These are phyloP conservation scores for Trypanosoma cruzi DNA, from an alignment of 208 protist species.

Conservation along the genomic window DNA sequence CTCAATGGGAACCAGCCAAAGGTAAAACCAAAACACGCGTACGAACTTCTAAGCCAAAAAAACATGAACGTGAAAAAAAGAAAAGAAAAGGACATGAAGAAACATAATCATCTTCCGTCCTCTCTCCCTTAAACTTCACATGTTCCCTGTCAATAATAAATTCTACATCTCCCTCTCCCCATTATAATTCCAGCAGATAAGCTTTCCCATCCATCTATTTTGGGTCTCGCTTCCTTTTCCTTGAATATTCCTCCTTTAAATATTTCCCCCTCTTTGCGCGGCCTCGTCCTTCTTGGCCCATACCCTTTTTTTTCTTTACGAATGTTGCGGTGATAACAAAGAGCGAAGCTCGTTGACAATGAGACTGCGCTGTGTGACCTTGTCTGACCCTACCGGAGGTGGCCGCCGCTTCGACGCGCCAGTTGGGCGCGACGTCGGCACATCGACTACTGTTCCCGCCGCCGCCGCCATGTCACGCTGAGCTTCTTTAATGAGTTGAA, in stretches of 20 bases:
- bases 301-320: constrained; percentile 1
- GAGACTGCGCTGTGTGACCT: constrained; percentile 58
- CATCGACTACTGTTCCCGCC: constrained; percentile 15
- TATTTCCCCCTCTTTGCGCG: background rate
- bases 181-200: background rate
- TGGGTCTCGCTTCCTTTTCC: background rate
- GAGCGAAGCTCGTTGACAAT: constrained; percentile 85
- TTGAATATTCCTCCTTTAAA: background rate
- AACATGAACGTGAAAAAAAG: background rate
- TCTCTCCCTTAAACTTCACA: background rate
- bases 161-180: background rate
- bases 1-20: background rate
- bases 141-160: background rate
- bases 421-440: constrained; percentile 10
- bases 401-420: constrained; percentile 12
- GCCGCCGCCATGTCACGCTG: constrained; percentile 39
- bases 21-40: background rate
- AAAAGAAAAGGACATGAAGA: background rate
- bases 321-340: constrained; percentile 46
- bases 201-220: background rate
- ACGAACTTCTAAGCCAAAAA: background rate
- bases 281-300: background rate
- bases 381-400: constrained; percentile 33
- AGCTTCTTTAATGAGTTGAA: constrained; percentile 66
- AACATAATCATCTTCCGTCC: background rate